phyloP scores from a whole-genome alignment of 1,284 basidiomycete species.

The Moesziomyces globuligerus region DNA sequence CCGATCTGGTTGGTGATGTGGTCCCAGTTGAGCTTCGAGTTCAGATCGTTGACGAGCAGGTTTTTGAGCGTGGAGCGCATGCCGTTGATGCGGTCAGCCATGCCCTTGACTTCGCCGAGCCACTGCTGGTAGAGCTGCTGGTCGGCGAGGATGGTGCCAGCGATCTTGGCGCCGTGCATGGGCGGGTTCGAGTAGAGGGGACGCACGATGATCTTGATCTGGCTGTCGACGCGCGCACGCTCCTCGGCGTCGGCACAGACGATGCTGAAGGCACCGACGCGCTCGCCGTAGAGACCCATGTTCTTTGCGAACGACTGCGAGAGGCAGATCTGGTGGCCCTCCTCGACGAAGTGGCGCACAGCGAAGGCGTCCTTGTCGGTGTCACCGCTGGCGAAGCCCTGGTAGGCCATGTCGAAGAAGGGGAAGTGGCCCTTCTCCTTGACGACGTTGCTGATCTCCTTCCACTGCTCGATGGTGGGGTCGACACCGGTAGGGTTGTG shows the following conservation, averaged over 20 bases:
- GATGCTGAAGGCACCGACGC: slow-evolving; percentile 62
- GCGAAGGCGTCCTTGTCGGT: slow-evolving; percentile 65
- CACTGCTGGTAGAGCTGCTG: slow-evolving; percentile 68
- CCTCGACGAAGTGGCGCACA: slow-evolving; percentile 68
- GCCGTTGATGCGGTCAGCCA: slow-evolving; percentile 68
- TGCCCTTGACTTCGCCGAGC: slow-evolving; percentile 67
- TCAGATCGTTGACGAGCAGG: slow-evolving; percentile 64
- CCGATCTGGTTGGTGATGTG: slow-evolving; percentile 68
- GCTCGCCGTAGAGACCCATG: slow-evolving; percentile 68
- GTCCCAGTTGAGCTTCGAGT: slow-evolving; percentile 68
- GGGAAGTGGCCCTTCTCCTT: slow-evolving; percentile 85
- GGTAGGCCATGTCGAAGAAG: slow-evolving; percentile 93
- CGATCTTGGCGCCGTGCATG: slow-evolving; percentile 74
- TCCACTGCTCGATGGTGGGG: slow-evolving; percentile 66
- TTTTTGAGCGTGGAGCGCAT: slow-evolving; percentile 66
- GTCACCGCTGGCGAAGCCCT: slow-evolving; percentile 67
- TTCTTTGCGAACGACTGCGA: slow-evolving; percentile 67
- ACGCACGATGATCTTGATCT: slow-evolving; percentile 87
- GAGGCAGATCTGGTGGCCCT: slow-evolving; percentile 63
- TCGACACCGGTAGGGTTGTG: slow-evolving; percentile 71
- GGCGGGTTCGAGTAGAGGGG: slow-evolving; percentile 99
- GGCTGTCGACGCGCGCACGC: slow-evolving; percentile 65
- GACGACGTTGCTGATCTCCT: slow-evolving; percentile 63
- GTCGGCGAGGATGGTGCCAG: slow-evolving; percentile 69
- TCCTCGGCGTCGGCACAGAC: slow-evolving; percentile 64